Conservation (phyloP, 2,329 filamentous ascomycete species). For the Rosellinia necatrix region DNA sequence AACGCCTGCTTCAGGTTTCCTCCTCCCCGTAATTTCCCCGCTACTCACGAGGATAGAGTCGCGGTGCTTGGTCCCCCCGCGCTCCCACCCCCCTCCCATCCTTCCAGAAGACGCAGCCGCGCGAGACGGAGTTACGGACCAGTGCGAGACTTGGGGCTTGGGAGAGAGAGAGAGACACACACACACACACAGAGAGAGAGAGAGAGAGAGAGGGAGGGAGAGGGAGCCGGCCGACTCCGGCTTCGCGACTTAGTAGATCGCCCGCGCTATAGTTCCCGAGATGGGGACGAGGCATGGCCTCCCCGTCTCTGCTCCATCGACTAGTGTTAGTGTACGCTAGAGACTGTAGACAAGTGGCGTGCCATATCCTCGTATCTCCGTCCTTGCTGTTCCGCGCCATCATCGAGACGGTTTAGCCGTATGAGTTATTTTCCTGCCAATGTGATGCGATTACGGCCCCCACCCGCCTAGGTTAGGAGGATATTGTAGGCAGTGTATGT, state of each 20-base stretch:
- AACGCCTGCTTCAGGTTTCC: too few species aligned
- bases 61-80: too few species aligned
- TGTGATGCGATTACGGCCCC: constrained; percentile 5
- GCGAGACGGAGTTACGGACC: constrained; percentile 5
- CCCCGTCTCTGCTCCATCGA: neutral
- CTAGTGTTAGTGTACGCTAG: constrained; percentile 10
- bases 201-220: too few species aligned
- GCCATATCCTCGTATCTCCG: too few species aligned
- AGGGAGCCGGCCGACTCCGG: constrained; percentile 19
- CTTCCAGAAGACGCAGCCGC: constrained; percentile 1
- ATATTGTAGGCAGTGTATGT: too few species aligned
- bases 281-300: constrained; percentile 18
- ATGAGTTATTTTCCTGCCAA: constrained; percentile 8
- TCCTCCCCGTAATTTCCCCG: too few species aligned
- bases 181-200: too few species aligned
- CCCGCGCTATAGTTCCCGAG: constrained; percentile 19
- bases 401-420: neutral
- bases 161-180: too few species aligned
- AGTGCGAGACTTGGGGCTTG: neutral
- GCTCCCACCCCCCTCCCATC: too few species aligned
- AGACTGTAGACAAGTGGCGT: neutral
- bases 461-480: too few species aligned
- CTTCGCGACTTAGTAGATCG: constrained; percentile 5
- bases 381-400: constrained; percentile 8
- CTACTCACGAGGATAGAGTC: neutral